A percentile compares a stretch with the other conserved stretches of the same genome.
These are phyloP conservation scores for Oehlia diaphana DNA, from an alignment of 192 early-diverging fungal species.

Conservation along the genomic window DNA sequence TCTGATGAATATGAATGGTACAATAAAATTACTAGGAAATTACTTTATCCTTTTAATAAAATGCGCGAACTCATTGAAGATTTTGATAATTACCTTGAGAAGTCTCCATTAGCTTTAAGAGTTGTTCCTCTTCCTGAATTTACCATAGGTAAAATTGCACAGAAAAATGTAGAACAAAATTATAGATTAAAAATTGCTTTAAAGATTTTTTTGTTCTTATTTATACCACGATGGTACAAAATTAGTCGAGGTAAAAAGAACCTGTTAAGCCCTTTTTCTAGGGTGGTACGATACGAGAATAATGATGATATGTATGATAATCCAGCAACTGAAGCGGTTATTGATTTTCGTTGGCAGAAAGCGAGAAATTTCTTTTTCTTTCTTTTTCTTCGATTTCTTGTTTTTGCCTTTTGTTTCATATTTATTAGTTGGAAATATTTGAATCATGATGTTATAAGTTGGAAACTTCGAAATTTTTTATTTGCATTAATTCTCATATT, in stretches of 20 bases:
- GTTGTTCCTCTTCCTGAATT: background rate
- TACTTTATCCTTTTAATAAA: background rate
- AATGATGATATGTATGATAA: background rate
- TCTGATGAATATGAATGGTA: background rate
- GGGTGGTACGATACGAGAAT: background rate
- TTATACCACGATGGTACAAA: background rate
- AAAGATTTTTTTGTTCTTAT: background rate
- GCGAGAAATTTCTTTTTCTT: background rate
- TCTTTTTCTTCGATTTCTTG: no score
- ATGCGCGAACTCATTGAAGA: background rate
- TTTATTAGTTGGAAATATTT: background rate
- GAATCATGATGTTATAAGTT: background rate
- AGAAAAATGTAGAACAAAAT: background rate
- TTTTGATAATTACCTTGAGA: background rate
- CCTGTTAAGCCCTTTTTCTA: background rate
- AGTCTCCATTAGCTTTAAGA: background rate
- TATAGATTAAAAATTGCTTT: background rate
- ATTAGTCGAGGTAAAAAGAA: background rate
- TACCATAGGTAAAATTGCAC: background rate
- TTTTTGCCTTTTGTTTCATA: background rate
- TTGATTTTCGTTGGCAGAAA: background rate
- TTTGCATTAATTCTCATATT: background rate
- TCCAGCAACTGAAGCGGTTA: background rate
- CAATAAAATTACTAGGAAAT: background rate
- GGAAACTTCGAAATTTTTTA: background rate